Evolutionary conservation across 2,329 filamentous ascomycete genomes (phyloP), one percentile per base, ranked within the genome.

Genomic region (Metarhizium rileyi): DNA sequence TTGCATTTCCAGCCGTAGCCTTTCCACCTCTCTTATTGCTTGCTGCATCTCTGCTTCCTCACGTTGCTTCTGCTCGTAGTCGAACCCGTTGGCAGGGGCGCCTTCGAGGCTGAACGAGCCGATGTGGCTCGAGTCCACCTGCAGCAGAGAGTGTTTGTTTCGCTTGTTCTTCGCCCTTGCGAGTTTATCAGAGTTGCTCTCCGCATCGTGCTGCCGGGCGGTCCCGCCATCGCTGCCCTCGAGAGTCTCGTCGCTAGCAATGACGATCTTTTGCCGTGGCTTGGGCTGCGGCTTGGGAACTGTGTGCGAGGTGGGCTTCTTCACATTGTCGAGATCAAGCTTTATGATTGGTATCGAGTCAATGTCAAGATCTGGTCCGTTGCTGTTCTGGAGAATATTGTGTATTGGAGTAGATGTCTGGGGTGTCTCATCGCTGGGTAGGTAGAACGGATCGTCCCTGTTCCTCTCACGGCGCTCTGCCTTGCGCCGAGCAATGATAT

Each of bases 321-420:
- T 57, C 8, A 76, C 64, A 52, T 76, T 77, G 28, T 84, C 83
- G 7, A 96, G 76, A 53, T 94, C 84, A 44, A 98, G 76, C 63
- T 95, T 83, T 82, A 98, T 93, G 59, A 98, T 91, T 2, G 93
- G 93, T 59, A 98, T 98, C 2, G 88, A 81, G 66, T 98, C 93
- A 41, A 98, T 84, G 62, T 98, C 91, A 8, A 97, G 71, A 42
- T 87, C 85, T 2, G 84, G 82, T 2, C 83, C 84, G 61, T 91
- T 90, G 50, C 81, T 81, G 51, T 76, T 81, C 51, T 81, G 77
- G 3, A 87, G 71, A 50, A 93, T 88, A 55, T 81, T 86, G 60
- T 91, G 86, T 46, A 93, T 83, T 0, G 87, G 87, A 1, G 87
- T 91, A 0, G 85, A 84, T 5, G 78, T 77, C 30, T 81, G 80